phyloP scores from a whole-genome alignment of 768 basidiomycete genomes.

The Clitopilus hobsonii region DNA sequence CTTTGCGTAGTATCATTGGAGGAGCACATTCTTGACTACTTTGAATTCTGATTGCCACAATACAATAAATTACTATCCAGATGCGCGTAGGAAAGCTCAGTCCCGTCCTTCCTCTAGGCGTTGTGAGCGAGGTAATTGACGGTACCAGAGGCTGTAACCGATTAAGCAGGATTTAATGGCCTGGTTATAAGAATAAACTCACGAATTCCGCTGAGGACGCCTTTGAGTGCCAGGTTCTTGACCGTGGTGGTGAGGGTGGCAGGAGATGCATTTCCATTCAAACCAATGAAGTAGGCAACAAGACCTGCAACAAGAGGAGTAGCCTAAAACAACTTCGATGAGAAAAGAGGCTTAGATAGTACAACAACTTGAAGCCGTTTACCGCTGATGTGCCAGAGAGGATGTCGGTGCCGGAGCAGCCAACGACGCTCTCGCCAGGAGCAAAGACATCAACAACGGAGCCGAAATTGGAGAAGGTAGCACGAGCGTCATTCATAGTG shows the following conservation, averaged over 20 bases:
- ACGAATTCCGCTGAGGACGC: slow-evolving; percentile 25
- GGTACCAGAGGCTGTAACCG: slow-evolving; percentile 17
- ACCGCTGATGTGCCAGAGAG: slow-evolving; percentile 25
- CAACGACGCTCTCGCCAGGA: slow-evolving; percentile 23
- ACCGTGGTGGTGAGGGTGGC: slow-evolving; percentile 22
- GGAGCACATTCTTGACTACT: no score
- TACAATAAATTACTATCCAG: not conserved
- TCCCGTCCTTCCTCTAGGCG: not conserved
- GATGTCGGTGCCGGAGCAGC: slow-evolving; percentile 19
- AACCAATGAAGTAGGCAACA: slow-evolving; percentile 29
- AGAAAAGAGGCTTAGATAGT: not conserved
- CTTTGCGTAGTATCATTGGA: no score
- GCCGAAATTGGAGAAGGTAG: slow-evolving; percentile 32
- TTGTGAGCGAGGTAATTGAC: slow-evolving; percentile 24
- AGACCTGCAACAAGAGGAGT: slow-evolving; percentile 37
- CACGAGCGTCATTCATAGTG: slow-evolving; percentile 22
- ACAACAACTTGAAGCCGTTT: not conserved
- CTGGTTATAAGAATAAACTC: slow-evolving; percentile 8
- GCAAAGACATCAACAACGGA: slow-evolving; percentile 29
- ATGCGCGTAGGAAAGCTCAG: not conserved
- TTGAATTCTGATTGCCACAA: no score
- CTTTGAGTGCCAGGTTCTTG: slow-evolving; percentile 21
- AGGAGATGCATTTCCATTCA: slow-evolving; percentile 25
- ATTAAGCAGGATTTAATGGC: not conserved
- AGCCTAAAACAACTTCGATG: slow-evolving; percentile 15